Percentiles rank a stretch among this genome's conserved stretches.
phyloP scores from a whole-genome alignment of 768 basidiomycete genomes.

The Termitomyces sp. region DNA sequence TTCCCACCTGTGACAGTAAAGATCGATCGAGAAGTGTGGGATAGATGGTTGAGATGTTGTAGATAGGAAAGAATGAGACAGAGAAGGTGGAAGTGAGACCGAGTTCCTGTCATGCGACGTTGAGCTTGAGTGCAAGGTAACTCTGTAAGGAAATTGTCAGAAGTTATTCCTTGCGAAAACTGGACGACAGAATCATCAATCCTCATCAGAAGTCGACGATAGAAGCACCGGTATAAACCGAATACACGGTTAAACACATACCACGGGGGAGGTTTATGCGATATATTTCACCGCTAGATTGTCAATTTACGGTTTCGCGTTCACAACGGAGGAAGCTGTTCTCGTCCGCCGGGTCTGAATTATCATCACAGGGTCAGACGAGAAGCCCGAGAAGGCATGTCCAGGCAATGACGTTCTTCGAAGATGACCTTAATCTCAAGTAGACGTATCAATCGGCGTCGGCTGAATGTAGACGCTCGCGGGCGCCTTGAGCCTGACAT shows the following conservation, averaged over 20 bases:
- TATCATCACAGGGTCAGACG: background rate
- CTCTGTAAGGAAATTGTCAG: background rate
- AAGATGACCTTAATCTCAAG: background rate
- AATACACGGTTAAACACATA: background rate
- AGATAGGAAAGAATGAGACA: background rate
- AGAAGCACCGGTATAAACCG: conserved; percentile 2
- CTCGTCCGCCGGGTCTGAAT: background rate
- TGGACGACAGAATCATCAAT: background rate
- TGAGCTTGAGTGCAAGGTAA: background rate
- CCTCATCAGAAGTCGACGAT: background rate
- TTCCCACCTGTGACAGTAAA: conserved; percentile 1
- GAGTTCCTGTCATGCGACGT: background rate
- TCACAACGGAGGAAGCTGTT: background rate
- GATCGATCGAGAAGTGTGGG: background rate
- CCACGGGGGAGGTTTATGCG: background rate
- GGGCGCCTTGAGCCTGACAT: background rate
- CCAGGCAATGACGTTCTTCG: background rate
- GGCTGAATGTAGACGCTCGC: background rate
- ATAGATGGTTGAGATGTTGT: background rate
- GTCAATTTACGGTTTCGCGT: background rate
- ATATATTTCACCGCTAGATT: background rate
- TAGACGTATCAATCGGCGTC: background rate
- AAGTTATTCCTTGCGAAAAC: background rate
- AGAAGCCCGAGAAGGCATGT: background rate
- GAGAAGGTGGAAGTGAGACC: background rate